phyloP scores from a whole-genome alignment of 306 rosid genomes.

The Quercus parvula region DNA sequence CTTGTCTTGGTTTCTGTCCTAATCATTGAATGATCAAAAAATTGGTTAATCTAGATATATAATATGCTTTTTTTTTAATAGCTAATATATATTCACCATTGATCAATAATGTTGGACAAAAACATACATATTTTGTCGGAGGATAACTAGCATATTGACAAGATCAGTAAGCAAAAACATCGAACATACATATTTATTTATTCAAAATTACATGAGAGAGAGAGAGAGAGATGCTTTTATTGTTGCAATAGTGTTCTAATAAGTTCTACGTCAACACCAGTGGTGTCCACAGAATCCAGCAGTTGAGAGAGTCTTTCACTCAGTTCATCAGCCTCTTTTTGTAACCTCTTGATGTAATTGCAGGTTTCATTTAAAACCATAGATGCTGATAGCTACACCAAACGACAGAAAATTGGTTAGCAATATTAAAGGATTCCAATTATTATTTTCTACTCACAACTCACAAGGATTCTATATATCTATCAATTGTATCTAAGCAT shows the following conservation, averaged over 20 bases:
- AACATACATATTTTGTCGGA: neutral
- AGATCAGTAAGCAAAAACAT: neutral
- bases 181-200: neutral
- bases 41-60: neutral
- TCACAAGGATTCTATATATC: neutral
- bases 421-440: neutral
- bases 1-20: neutral
- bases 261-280: conserved; percentile 20
- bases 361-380: conserved; percentile 38
- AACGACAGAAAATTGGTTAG: neutral
- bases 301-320: conserved; percentile 35
- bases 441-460: neutral
- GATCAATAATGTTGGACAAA: neutral
- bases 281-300: conserved; percentile 28
- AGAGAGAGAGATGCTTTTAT: neutral
- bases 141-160: neutral
- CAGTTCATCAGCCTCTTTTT: conserved; percentile 34
- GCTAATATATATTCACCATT: neutral
- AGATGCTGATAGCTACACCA: conserved; percentile 24
- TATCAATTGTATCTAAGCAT: neutral
- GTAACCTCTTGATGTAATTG: conserved; percentile 37
- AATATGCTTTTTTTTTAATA: neutral
- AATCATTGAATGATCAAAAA: neutral
- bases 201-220: neutral
- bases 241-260: conserved; percentile 16